Conservation (phyloP, 2,329 filamentous ascomycete species). For the Elsinoe fawcettii region DNA sequence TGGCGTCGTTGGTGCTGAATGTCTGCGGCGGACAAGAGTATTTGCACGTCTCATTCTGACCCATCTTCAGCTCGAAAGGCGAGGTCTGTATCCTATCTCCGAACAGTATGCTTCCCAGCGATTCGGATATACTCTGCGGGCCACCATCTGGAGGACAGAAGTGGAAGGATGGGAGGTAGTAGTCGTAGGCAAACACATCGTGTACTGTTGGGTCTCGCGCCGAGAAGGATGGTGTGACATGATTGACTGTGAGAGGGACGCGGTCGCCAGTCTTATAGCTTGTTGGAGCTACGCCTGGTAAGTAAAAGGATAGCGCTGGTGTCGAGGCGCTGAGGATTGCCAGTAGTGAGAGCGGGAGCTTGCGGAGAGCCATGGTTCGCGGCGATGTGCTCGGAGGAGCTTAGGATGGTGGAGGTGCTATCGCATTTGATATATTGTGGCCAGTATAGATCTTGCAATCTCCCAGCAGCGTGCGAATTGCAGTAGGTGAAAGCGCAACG, state of each 20-base stretch:
- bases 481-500: not conserved
- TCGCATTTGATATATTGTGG: not conserved
- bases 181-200: conserved; percentile 93
- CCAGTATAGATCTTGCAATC: not conserved
- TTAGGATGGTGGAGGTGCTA: not conserved
- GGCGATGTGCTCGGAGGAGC: conserved; percentile 15
- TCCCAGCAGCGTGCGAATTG: no score
- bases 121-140: conserved; percentile 74
- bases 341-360: conserved; percentile 21
- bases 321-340: conserved; percentile 28
- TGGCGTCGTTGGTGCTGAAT: conserved; percentile 57
- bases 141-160: conserved; percentile 78
- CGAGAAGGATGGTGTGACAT: conserved; percentile 76
- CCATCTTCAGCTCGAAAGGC: conserved; percentile 83
- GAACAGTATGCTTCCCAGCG: conserved; percentile 90
- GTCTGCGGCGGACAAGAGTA: conserved; percentile 62
- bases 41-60: conserved; percentile 79
- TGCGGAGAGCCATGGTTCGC: conserved; percentile 21
- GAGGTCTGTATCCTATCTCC: conserved; percentile 97
- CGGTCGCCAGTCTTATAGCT: conserved; percentile 74
- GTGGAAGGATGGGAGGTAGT: conserved; percentile 80
- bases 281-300: conserved; percentile 89
- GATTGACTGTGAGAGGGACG: conserved; percentile 88
- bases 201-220: conserved; percentile 71
- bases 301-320: conserved; percentile 67